Conservation (phyloP, 1,284 basidiomycete genomes). For the Ustilago hordei region DNA sequence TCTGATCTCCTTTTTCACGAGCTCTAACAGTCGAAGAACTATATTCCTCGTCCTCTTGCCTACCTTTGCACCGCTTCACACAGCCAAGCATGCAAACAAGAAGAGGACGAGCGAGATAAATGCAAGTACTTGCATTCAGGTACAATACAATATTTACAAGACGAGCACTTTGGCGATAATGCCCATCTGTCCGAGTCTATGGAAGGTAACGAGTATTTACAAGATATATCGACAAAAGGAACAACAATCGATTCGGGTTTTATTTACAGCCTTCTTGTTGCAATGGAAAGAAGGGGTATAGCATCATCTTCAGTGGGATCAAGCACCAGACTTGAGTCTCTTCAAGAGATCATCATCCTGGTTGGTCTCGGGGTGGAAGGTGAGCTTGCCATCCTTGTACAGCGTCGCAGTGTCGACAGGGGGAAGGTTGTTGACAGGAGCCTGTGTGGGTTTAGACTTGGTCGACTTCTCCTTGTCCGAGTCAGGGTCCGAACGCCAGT, state of each 20-base stretch:
- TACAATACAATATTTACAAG: slow-evolving; percentile 28
- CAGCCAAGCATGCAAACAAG: background rate
- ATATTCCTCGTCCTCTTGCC: background rate
- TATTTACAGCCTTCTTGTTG: slow-evolving; percentile 27
- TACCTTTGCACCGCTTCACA: background rate
- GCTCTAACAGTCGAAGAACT: no score
- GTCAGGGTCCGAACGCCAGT: slow-evolving; percentile 73
- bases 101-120: background rate
- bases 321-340: slow-evolving; percentile 20
- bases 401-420: slow-evolving; percentile 45
- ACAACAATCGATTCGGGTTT: background rate
- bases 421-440: slow-evolving; percentile 21
- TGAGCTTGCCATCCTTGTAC: slow-evolving; percentile 76
- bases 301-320: background rate
- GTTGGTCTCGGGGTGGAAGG: slow-evolving; percentile 85
- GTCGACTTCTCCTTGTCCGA: slow-evolving; percentile 5
- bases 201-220: slow-evolving; percentile 9
- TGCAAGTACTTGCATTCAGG: background rate
- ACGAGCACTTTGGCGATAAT: background rate
- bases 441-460: slow-evolving; percentile 7
- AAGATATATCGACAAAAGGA: background rate
- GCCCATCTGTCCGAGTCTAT: slow-evolving; percentile 6
- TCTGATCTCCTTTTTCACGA: no score
- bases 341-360: slow-evolving; percentile 62
- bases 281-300: slow-evolving; percentile 2